Evolutionary conservation across 2,329 filamentous ascomycete species (phyloP).

Genomic region (Fusarium coicis): DNA sequence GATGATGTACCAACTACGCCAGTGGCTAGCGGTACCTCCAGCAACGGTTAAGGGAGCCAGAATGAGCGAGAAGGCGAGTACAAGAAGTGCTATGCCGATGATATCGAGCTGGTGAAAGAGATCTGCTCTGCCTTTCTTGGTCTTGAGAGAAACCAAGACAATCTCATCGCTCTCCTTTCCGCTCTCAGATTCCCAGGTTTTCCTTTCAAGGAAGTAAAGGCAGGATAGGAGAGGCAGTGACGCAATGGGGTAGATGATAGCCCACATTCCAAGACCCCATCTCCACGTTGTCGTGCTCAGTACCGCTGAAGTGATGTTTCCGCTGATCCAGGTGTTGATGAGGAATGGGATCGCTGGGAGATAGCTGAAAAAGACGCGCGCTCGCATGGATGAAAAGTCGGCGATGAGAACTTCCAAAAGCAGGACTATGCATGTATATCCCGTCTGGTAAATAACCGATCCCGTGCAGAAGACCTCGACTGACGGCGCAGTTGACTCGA

Average conservation of each 20-base stretch:
- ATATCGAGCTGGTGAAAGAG: constrained; percentile 68
- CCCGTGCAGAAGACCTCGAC: constrained; percentile 64
- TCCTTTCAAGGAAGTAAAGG: constrained; percentile 49
- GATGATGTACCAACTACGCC: constrained; percentile 62
- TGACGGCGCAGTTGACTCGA: constrained; percentile 61
- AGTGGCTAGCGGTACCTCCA: constrained; percentile 58
- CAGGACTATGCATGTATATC: constrained; percentile 67
- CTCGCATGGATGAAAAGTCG: constrained; percentile 68
- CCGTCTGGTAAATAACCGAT: constrained; percentile 66
- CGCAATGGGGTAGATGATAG: constrained; percentile 68
- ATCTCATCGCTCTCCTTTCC: constrained; percentile 11
- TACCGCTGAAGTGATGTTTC: constrained; percentile 64
- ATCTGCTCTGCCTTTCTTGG: constrained; percentile 50
- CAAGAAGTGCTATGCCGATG: constrained; percentile 59
- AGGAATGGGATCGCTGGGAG: constrained; percentile 69
- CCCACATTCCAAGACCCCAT: constrained; percentile 74
- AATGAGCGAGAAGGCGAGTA: constrained; percentile 59
- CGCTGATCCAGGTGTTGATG: constrained; percentile 72
- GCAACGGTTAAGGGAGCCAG: constrained; percentile 66
- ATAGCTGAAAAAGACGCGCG: constrained; percentile 70
- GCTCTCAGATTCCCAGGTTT: constrained; percentile 8
- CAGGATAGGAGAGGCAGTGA: constrained; percentile 64
- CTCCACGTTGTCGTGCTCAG: constrained; percentile 63
- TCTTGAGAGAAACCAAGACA: background rate
- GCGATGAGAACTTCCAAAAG: constrained; percentile 70